These are phyloP conservation scores for Cytospora mali DNA, from an alignment of 2,329 filamentous ascomycete species.

Conservation along the genomic window DNA sequence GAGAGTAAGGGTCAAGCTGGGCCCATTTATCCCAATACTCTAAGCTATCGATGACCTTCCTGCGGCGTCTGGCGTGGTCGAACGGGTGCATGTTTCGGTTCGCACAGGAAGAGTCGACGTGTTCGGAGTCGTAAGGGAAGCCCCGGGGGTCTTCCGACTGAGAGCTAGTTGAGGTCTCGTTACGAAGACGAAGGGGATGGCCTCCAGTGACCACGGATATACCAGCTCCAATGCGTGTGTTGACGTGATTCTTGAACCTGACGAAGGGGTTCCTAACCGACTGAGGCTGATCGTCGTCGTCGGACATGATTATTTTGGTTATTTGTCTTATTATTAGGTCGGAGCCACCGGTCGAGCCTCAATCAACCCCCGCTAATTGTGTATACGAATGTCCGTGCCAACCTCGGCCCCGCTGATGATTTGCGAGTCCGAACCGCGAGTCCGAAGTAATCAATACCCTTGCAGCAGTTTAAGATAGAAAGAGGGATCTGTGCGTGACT, in stretches of 20 bases:
- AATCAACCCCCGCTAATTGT: conserved; percentile 5
- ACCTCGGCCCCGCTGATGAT: not conserved
- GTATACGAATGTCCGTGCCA: not conserved
- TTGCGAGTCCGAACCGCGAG: not conserved
- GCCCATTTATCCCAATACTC: conserved; percentile 41
- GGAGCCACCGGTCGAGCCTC: conserved; percentile 7
- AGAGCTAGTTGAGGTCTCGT: not conserved
- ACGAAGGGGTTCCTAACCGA: conserved; percentile 42
- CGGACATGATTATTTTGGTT: conserved; percentile 27
- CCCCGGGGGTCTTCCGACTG: conserved; percentile 5
- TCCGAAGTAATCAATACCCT: not conserved
- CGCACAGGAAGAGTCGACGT: not conserved
- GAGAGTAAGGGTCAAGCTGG: conserved; percentile 47
- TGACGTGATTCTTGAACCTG: conserved; percentile 45
- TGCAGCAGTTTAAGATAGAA: not conserved
- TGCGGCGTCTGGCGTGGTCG: conserved; percentile 9
- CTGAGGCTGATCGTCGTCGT: conserved; percentile 29
- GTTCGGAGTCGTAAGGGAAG: conserved; percentile 10
- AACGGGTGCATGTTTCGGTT: not conserved
- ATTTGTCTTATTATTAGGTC: not conserved
- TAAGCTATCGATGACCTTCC: conserved; percentile 5
- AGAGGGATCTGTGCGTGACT: too few relatives aligned
- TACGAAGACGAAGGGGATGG: not conserved
- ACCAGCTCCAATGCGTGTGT: conserved; percentile 41
- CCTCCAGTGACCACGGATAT: conserved; percentile 36